A percentile compares a stretch with the other conserved stretches of the same genome.
phyloP scores from a whole-genome alignment of 768 basidiomycete genomes.

The Candolleomyces efflorescens region DNA sequence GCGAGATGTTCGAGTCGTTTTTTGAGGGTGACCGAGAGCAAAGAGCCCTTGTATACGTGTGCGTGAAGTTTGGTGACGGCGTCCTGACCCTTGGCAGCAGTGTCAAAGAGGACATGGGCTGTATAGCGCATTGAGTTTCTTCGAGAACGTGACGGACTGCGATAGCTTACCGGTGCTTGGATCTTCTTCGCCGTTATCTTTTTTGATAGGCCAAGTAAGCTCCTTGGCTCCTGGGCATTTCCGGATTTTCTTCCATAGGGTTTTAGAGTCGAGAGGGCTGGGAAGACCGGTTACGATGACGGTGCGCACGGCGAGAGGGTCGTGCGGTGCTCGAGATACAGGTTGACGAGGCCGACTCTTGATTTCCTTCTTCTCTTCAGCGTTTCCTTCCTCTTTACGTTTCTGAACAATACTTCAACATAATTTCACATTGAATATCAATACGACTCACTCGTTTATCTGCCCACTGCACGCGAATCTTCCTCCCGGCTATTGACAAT shows the following conservation, averaged over 20 bases:
- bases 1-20: slow-evolving; percentile 71
- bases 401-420: background rate
- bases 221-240: slow-evolving; percentile 77
- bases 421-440: background rate
- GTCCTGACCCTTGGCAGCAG: slow-evolving; percentile 60
- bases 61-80: slow-evolving; percentile 83
- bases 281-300: slow-evolving; percentile 83
- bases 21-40: slow-evolving; percentile 86
- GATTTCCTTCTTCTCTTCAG: slow-evolving; percentile 18
- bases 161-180: too few relatives aligned
- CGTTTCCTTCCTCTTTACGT: slow-evolving; percentile 39
- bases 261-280: slow-evolving; percentile 53
- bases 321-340: slow-evolving; percentile 32
- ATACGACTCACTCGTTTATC: slow-evolving; percentile 57
- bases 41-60: slow-evolving; percentile 84
- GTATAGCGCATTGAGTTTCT: too few relatives aligned
- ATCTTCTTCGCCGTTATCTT: slow-evolving; percentile 42
- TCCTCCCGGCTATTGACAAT: slow-evolving; percentile 62
- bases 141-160: too few relatives aligned
- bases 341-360: slow-evolving; percentile 18
- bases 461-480: slow-evolving; percentile 76
- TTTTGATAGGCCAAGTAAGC: slow-evolving; percentile 63
- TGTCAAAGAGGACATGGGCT: slow-evolving; percentile 78
- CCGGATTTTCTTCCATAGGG: slow-evolving; percentile 82
- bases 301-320: slow-evolving; percentile 81